Conservation (phyloP, 23 red algal genomes). For the Gracilaria domingensis region DNA sequence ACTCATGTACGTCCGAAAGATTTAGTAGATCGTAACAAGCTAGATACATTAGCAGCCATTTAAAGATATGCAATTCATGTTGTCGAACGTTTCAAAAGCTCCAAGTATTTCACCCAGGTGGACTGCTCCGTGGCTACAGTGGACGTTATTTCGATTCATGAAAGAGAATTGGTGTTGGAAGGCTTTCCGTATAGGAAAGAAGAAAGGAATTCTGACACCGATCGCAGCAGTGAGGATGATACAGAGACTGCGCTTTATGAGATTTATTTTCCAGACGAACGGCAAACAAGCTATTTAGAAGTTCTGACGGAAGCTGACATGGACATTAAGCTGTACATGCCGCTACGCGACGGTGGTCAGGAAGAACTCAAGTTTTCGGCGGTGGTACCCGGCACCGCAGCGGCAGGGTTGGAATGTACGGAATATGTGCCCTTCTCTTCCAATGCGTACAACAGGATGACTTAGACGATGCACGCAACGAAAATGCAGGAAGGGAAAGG, state of each 20-base stretch:
- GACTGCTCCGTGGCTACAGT: not conserved
- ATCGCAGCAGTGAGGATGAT: constrained; percentile 4
- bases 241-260: constrained; percentile 50
- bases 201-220: not conserved
- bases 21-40: not conserved
- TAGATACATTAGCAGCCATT: constrained; percentile 40
- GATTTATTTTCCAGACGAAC: constrained; percentile 41
- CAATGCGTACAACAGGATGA: constrained; percentile 89
- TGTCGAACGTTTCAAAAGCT: constrained; percentile 15
- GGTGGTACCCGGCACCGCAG: constrained; percentile 85
- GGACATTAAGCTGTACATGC: constrained; percentile 78
- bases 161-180: not conserved
- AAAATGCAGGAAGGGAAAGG: constrained; percentile 72
- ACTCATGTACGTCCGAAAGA: not conserved
- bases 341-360: constrained; percentile 84
- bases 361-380: constrained; percentile 86
- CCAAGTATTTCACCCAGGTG: not conserved
- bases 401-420: constrained; percentile 85
- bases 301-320: constrained; percentile 73
- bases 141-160: not conserved
- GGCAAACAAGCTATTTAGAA: constrained; percentile 69
- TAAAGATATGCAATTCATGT: constrained; percentile 69
- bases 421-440: constrained; percentile 91
- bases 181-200: not conserved
- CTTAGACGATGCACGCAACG: constrained; percentile 67